Conservation (phyloP, 805 yeast genomes). For the Hanseniaspora opuntiae region DNA sequence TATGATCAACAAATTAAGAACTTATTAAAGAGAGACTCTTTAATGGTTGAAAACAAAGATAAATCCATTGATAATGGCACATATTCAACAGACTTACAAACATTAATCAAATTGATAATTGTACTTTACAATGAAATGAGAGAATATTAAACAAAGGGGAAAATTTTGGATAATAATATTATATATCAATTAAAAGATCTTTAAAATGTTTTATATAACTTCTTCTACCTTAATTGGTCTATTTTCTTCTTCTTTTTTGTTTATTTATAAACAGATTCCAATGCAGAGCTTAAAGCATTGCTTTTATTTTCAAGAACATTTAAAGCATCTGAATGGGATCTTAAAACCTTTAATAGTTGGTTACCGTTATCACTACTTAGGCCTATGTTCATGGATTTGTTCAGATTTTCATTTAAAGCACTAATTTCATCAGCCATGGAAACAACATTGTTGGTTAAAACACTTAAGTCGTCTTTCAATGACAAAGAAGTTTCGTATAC, state of each 20-base stretch:
- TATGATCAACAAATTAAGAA: constrained; percentile 11
- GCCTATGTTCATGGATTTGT: constrained; percentile 35
- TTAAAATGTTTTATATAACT: neutral
- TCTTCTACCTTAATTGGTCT: no score
- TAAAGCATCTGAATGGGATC: constrained; percentile 78
- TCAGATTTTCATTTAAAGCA: constrained; percentile 66
- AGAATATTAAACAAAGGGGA: neutral
- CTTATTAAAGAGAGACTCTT: constrained; percentile 11
- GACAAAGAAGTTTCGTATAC: constrained; percentile 80
- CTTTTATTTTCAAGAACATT: constrained; percentile 75
- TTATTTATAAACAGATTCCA: constrained; percentile 28
- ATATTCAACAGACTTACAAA: constrained; percentile 4
- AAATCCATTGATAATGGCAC: neutral
- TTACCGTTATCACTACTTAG: constrained; percentile 31
- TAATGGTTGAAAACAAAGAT: neutral
- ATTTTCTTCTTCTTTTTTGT: no score
- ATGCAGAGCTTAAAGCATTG: constrained; percentile 48
- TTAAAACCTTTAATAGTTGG: constrained; percentile 67
- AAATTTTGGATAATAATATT: neutral
- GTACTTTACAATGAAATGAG: constrained; percentile 2
- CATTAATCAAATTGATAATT: neutral
- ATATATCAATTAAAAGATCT: neutral
- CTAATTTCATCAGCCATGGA: constrained; percentile 71
- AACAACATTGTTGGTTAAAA: constrained; percentile 61
- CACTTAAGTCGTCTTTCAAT: constrained; percentile 66